Base-by-base conservation (phyloP, 2,329 filamentous ascomycete genomes). In the Neofusicoccum umdonicola region DNA sequence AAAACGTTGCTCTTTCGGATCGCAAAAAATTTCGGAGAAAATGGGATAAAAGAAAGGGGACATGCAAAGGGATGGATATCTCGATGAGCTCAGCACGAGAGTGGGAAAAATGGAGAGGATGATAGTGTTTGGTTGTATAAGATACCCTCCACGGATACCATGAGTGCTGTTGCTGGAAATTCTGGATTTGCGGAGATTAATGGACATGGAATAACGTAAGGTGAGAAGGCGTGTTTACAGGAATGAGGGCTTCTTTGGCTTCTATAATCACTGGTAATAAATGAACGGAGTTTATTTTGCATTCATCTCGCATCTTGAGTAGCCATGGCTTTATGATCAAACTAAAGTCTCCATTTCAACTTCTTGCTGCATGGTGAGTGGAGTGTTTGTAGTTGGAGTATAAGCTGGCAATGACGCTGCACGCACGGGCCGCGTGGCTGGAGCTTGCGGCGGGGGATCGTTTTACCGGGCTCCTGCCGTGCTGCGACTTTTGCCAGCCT, bases 401-500 rank as follows among this genome's bases (percentile, higher is more conserved):
- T 7, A 22, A 22, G 22, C 22, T 22, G 22, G 22, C 22, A 31
- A 31, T 39, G 37, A 39, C 8, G 6, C 19, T 2, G 41, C 27
- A 37, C 41, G n/a, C 22, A 15, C 41, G 22, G n/a, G 2, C 12
- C 45, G 27, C 45, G 8, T 52, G 56, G 41, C 42, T 27, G 56
- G 42, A 60, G 56, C 56, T 60, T 47, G 42, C 27, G 56, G 17
- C 31, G 41, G 27, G 4, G 41, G 11, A 47, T 44, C 13, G 39
- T 60, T 60, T 47, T 60, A 42, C 56, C 56, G 56, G n/a, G 8
- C 22, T 57, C 11, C 47, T 19, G 45, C 17, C 8, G 8, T 34
- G 22, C 39, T 45, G 42, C 56, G 42, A 60, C 42, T 47, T 60
- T 60, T 60, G 56, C 56, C 39, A 44, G 54, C n/a, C 39, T 35